Conservation (phyloP, 1,284 basidiomycete genomes). For the Rhodotorula sp. region DNA sequence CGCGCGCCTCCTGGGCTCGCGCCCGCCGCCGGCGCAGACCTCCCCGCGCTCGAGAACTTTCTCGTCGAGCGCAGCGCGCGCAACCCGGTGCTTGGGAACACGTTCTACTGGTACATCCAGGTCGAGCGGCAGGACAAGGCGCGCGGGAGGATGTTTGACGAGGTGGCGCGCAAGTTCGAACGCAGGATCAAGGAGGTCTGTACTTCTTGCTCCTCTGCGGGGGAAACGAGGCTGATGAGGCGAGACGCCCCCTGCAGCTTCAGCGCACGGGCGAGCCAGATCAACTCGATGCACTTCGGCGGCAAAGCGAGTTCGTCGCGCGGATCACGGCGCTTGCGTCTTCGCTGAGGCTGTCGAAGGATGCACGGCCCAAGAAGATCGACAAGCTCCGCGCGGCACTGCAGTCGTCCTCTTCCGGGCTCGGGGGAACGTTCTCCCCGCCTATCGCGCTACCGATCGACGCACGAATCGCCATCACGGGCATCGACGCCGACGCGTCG, state of each 20-base stretch:
- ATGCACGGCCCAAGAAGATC: conserved; percentile 93
- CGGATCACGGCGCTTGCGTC: conserved; percentile 79
- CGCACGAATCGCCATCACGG: conserved; percentile 74
- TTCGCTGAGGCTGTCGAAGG: conserved; percentile 85
- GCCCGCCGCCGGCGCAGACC: conserved; percentile 53
- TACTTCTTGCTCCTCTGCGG: conserved; percentile 11
- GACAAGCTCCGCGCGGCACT: conserved; percentile 85
- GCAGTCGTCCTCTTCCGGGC: conserved; percentile 72
- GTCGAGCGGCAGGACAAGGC: conserved; percentile 83
- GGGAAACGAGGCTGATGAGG: conserved; percentile 58
- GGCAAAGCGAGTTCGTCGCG: conserved; percentile 83
- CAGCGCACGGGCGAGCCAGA: conserved; percentile 62
- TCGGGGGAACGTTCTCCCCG: conserved; percentile 66
- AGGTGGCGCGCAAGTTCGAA: conserved; percentile 85
- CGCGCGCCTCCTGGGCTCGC: conserved; percentile 60
- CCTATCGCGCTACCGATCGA: conserved; percentile 87
- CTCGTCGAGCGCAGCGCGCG: conserved; percentile 80
- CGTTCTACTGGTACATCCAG: conserved; percentile 96
- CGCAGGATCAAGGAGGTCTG: conserved; percentile 78
- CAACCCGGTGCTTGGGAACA: conserved; percentile 83
- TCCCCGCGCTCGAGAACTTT: conserved; percentile 70
- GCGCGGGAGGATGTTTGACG: conserved; percentile 81
- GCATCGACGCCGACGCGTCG: conserved; percentile 86
- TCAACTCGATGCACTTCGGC: conserved; percentile 74
- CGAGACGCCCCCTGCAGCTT: conserved; percentile 5